phyloP scores from a whole-genome alignment of 306 rosid species.

The Fagus sylvatica region DNA sequence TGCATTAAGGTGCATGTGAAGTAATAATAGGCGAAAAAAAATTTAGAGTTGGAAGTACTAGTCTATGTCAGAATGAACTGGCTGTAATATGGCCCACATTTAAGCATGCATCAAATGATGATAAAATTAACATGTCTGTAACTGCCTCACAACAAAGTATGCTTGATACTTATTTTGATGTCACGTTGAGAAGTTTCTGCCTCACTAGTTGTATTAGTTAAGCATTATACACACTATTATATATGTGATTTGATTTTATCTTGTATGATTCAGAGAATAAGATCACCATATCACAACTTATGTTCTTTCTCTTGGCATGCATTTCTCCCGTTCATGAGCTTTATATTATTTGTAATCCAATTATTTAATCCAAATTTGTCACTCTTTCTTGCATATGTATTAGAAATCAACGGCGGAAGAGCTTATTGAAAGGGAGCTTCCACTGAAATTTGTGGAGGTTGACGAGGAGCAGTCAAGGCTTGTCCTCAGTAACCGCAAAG shows the following conservation, averaged over 20 bases:
- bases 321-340: neutral
- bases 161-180: neutral
- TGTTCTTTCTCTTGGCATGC: neutral
- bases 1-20: neutral
- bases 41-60: neutral
- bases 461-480: constrained; percentile 91
- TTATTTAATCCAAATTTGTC: constrained; percentile 3
- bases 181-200: neutral
- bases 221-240: neutral
- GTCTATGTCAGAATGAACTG: neutral
- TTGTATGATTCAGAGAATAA: neutral
- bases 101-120: neutral
- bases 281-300: neutral
- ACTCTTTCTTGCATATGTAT: constrained; percentile 17
- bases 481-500: constrained; percentile 94
- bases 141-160: neutral
- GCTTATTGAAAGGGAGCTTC: constrained; percentile 76
- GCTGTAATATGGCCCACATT: neutral
- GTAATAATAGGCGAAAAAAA: neutral
- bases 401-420: constrained; percentile 86
- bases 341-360: neutral
- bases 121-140: neutral
- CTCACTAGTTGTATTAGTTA: neutral
- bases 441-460: constrained; percentile 96
- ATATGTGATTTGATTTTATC: neutral